These are phyloP conservation scores for Coelastrella sp. DNA, from an alignment of 139 green algal species.

Conservation along the genomic window DNA sequence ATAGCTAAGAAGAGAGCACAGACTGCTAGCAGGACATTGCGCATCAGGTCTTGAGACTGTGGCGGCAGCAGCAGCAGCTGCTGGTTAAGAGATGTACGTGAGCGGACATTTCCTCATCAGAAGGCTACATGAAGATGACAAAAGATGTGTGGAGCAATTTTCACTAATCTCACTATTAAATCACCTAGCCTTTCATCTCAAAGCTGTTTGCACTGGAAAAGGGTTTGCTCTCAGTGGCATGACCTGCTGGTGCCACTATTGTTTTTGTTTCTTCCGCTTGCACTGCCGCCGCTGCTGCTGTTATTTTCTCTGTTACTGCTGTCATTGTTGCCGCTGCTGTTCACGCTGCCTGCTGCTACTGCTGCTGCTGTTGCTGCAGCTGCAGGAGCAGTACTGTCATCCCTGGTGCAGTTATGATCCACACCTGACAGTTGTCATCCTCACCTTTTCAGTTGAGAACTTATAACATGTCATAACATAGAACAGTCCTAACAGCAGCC, in stretches of 20 bases:
- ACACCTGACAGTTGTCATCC: too few species aligned
- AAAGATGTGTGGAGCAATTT: too few species aligned
- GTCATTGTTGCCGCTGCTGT: background rate
- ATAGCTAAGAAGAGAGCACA: background rate
- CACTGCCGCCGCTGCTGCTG: too few species aligned
- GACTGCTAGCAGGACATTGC: constrained; percentile 1
- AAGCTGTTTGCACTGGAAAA: too few species aligned
- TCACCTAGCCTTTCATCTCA: too few species aligned
- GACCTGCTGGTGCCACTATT: too few species aligned
- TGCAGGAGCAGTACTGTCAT: background rate
- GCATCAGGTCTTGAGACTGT: constrained; percentile 7
- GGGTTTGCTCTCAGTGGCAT: too few species aligned
- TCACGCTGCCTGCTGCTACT: background rate
- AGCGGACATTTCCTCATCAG: too few species aligned
- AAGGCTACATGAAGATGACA: too few species aligned
- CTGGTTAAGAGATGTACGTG: too few species aligned
- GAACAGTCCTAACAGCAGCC: constrained; percentile 16
- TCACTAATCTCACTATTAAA: too few species aligned
- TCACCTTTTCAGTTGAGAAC: constrained; percentile 5
- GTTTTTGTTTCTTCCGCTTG: too few species aligned
- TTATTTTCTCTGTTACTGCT: background rate
- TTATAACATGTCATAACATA: constrained; percentile 19
- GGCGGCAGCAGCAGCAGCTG: background rate
- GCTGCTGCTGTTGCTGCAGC: background rate
- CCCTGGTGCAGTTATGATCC: background rate